Evolutionary conservation across 139 green algal genomes (phyloP).

Genomic region (Picochlorum sp.): DNA sequence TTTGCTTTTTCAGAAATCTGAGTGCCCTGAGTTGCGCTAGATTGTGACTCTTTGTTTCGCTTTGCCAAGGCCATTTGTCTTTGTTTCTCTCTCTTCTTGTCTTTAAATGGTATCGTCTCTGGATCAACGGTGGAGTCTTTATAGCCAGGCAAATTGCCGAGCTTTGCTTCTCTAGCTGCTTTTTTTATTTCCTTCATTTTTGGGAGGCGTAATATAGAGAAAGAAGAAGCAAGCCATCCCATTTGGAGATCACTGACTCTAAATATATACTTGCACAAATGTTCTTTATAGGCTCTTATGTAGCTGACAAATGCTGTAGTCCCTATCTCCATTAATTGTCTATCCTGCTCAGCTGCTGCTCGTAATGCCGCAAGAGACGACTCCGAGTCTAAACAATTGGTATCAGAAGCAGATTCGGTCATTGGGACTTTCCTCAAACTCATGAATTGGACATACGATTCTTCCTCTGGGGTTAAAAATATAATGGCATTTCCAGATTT

Average conservation of each 20-base stretch:
- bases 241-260: conserved; percentile 64
- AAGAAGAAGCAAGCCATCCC: conserved; percentile 53
- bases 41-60: neutral
- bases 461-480: conserved; percentile 66
- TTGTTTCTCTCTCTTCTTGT: conserved; percentile 79
- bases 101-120: conserved; percentile 43
- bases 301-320: conserved; percentile 86
- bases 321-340: conserved; percentile 87
- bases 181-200: conserved; percentile 82
- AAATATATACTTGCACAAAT: conserved; percentile 94
- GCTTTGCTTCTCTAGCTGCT: neutral
- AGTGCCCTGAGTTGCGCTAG: neutral
- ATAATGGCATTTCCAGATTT: conserved; percentile 56
- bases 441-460: conserved; percentile 81
- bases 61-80: conserved; percentile 44
- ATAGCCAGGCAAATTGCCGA: conserved; percentile 26
- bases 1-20: conserved; percentile 16
- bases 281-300: conserved; percentile 94
- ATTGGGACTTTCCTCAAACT: conserved; percentile 55
- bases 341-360: conserved; percentile 42
- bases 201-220: conserved; percentile 81
- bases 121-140: conserved; percentile 45
- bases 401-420: neutral
- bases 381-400: neutral
- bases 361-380: conserved; percentile 11